Evolutionary conservation across 345 rosid genomes (phyloP).

Genomic region (Eutrema heterophyllum): DNA sequence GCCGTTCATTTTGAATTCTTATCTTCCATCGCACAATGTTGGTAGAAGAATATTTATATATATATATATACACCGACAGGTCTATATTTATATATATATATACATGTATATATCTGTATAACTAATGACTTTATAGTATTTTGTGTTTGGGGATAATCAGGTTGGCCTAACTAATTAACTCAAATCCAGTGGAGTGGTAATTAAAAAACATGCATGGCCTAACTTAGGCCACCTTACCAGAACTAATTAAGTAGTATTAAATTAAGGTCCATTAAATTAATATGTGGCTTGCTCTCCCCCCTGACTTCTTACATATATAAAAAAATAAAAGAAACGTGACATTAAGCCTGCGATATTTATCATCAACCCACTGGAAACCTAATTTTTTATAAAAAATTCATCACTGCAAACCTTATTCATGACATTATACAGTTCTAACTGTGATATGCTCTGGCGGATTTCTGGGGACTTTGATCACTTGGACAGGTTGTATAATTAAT

Average conservation of each 20-base stretch:
- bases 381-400: not conserved
- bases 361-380: slow-evolving; percentile 6
- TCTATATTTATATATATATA: not conserved
- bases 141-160: slow-evolving; percentile 14
- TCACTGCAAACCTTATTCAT: slow-evolving; percentile 10
- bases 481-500: not conserved
- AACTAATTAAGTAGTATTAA: slow-evolving; percentile 5
- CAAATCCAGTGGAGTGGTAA: slow-evolving; percentile 13
- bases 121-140: not conserved
- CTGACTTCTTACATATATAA: not conserved
- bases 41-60: not conserved
- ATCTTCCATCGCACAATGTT: slow-evolving; percentile 6
- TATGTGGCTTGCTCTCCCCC: slow-evolving; percentile 4
- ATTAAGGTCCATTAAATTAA: not conserved
- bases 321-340: slow-evolving; percentile 18
- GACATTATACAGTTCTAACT: not conserved
- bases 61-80: not conserved
- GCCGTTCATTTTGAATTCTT: slow-evolving; percentile 21
- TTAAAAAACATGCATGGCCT: slow-evolving; percentile 30
- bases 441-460: not conserved
- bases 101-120: not conserved
- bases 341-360: not conserved
- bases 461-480: not conserved
- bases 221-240: slow-evolving; percentile 28
- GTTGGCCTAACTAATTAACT: slow-evolving; percentile 22